Conservation (phyloP, 2,329 filamentous ascomycete genomes). For the Lasiodiplodia theobromae region DNA sequence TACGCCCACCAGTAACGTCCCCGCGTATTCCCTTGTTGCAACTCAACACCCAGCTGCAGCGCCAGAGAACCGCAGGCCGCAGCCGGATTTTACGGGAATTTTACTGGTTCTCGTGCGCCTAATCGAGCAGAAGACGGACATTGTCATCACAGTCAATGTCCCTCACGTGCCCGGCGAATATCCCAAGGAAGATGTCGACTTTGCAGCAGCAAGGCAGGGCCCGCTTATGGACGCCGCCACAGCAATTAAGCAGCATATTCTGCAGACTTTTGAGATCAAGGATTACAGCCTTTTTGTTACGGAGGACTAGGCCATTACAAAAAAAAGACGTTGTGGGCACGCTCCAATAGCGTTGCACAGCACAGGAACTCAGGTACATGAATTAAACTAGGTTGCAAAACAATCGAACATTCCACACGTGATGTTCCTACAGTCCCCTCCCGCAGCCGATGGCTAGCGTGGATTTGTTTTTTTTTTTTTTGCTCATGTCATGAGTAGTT, state of each 20-base stretch:
- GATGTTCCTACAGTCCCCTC: not conserved
- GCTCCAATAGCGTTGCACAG: too few species aligned
- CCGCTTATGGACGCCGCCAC: constrained; percentile 68
- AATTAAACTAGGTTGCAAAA: not conserved
- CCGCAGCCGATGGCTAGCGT: too few species aligned
- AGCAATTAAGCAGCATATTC: constrained; percentile 73
- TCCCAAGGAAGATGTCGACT: constrained; percentile 73
- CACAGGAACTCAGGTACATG: not conserved
- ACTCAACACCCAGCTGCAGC: constrained; percentile 53
- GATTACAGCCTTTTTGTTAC: constrained; percentile 78
- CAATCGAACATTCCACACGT: not conserved
- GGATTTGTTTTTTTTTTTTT: too few species aligned
- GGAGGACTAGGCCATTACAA: not conserved
- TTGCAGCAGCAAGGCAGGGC: constrained; percentile 69
- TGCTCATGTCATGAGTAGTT: too few species aligned
- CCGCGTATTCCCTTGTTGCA: constrained; percentile 74
- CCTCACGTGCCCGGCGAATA: constrained; percentile 81
- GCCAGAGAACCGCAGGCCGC: constrained; percentile 34
- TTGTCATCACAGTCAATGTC: constrained; percentile 87
- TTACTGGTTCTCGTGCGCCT: constrained; percentile 80
- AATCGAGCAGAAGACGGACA: constrained; percentile 74
- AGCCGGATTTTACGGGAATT: constrained; percentile 71
- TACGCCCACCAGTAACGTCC: constrained; percentile 50
- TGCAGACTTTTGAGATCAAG: constrained; percentile 77
- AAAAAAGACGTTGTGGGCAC: not conserved